Evolutionary conservation across 805 yeast species (phyloP), one percentile per base, ranked within the genome.

Genomic region (Maudiozyma barnettii): DNA sequence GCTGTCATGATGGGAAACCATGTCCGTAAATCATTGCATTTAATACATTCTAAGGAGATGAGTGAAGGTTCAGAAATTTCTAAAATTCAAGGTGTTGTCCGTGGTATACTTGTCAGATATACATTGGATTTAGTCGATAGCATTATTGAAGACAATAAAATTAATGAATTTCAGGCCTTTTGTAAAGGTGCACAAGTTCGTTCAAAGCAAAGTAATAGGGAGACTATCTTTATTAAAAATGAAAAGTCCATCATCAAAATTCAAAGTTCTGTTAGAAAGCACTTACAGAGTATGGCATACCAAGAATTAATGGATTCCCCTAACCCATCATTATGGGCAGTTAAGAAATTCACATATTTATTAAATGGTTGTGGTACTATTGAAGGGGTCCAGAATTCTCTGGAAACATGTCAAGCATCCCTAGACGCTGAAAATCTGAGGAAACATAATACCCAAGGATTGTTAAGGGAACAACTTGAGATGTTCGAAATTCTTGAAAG

Each of bases 321-420:
- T 36, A 82, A 84, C 56, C 97, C 98, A 0, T 84, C 95, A 0
- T 66, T 93, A 43, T 67, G 81, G 30, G 84, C 87, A 0, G 81
- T 93, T 21, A 76, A 80, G 55, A 81, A 79, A 48, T 93, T 89
- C 65, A 84, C 90, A 2, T 77, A 79, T 54, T 65, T 93, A 39
- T 66, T 93, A 41, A 82, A 84, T 49, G 88, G 81, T 52, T 79
- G 77, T 50, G 86, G 82, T 45, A 70, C 73, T 13, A 95, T 87
- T 57, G 81, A 81, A 59, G 84, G 80, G 45, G 82, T 84, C 50
- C 95, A 88, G 54, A 71, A 83, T 51, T 77, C 74, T 47, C 66
- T 89, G 39, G 85, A 85, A 42, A 77, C 75, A 45, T 63, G 76
- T 48, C 81, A 86, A 57, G 88, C 85, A 46, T 67, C 73, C 30